Percentiles rank a stretch among this genome's conserved stretches.
These are phyloP conservation scores for Aspergillus novofumigatus DNA, from an alignment of 2,329 filamentous ascomycete genomes.

Conservation along the genomic window DNA sequence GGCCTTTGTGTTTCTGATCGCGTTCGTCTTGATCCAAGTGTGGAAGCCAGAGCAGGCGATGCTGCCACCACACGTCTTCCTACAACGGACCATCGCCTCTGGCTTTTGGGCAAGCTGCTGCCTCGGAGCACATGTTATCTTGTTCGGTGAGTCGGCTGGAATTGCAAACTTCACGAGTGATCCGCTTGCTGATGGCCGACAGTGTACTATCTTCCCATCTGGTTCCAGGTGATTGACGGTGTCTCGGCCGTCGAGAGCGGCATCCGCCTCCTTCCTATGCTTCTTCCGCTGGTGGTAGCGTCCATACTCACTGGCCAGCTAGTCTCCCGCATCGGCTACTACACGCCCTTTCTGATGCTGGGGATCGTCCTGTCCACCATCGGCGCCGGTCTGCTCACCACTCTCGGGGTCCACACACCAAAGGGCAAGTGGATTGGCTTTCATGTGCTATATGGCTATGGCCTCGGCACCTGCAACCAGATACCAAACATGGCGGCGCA, in stretches of 20 bases:
- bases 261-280: slow-evolving; percentile 37
- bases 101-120: slow-evolving; percentile 6
- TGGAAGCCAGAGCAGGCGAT: slow-evolving; percentile 24
- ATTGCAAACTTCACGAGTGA: background rate
- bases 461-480: slow-evolving; percentile 34
- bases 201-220: slow-evolving; percentile 41
- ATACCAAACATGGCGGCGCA: slow-evolving; percentile 33
- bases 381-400: slow-evolving; percentile 41
- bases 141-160: background rate
- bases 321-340: slow-evolving; percentile 32
- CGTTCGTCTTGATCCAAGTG: slow-evolving; percentile 23
- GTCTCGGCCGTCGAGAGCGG: slow-evolving; percentile 41
- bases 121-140: background rate
- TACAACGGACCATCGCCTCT: slow-evolving; percentile 12
- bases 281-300: slow-evolving; percentile 30
- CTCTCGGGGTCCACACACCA: slow-evolving; percentile 29
- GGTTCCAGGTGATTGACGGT: slow-evolving; percentile 47
- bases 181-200: background rate
- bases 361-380: slow-evolving; percentile 31
- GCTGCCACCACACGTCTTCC: slow-evolving; percentile 24
- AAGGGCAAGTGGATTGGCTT: slow-evolving; percentile 36
- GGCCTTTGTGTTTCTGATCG: slow-evolving; percentile 17
- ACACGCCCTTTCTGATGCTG: slow-evolving; percentile 34
- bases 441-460: slow-evolving; percentile 32
- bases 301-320: slow-evolving; percentile 27